Evolutionary conservation across 2,329 filamentous ascomycete species (phyloP), one percentile per base, ranked within the genome.

Genomic region (Fusarium sororula): DNA sequence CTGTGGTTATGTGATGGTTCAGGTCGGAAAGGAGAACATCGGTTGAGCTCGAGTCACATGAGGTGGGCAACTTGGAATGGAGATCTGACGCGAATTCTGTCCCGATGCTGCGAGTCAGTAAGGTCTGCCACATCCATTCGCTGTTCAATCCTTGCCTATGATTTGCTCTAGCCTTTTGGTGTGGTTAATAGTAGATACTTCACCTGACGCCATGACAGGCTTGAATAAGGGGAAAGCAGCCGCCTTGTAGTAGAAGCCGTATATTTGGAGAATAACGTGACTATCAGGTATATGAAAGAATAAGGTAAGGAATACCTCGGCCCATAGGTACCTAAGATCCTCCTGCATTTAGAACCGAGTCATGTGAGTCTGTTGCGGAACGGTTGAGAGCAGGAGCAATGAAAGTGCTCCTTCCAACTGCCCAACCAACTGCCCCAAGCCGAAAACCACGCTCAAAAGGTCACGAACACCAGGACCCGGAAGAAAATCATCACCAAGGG

Each of bases 21-120:
- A 84, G 64, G 26, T 82, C 80, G 13, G 75, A 77, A 11, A 80
- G 65, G 20, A 84, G 76, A 14, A 77, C 53, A 87, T 63, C 89
- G 88, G 48, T 84, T 74, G 54, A 75, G 81, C 32, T 88, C 85
- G 59, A 51, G 30, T 78, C 73, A 22, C 55, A 59, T 11, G 58
- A 64, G 10, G 62, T 57, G 1, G 62, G 60, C 7, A 83, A 56
- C 42, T 70, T 78, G 15, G 75, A 63, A 20, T 78, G 70, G 20
- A 83, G 76, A 11, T 79, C 66, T 8, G 44, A 55, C 2, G 79
- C 72, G 32, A 83, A 81, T 12, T 79, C 81, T 83, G 42, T 22
- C 15, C 26, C n/a, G 10, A 51, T 11, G 17, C 17, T 9, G 8
- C 20, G 24, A 26, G 48, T 61, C n/a, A 55, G 53, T 17, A 35